Evolutionary conservation across 2,329 filamentous ascomycete species (phyloP), one percentile per base, ranked within the genome.

Genomic region (Arthroderma uncinatum): DNA sequence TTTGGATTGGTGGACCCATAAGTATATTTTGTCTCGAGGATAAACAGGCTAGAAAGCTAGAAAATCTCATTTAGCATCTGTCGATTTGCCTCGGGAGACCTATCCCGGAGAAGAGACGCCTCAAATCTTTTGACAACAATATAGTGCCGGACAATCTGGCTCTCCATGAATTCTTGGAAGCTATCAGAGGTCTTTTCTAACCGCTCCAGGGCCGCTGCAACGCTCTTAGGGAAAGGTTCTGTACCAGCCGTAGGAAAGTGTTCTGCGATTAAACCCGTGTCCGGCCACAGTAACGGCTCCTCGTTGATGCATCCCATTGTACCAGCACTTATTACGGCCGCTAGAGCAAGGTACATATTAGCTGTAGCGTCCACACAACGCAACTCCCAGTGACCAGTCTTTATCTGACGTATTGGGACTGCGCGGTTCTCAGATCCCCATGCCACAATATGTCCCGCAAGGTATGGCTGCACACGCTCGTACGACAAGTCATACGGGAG

Each of bases 311-410:
- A 36, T 9, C 55, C 44, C 12, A 36, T 52, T 25, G 47, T 19
- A 21, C 55, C 55, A 21, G 55, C 30, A 9, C 55, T 57, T 9
- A 57, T 36, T 7, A 57, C 33, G 16, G 59, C 56, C 1, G 63
- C 60, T 10, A 66, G 33, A 1, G 62, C 55, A 1, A 61, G n/a
- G 52, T 65, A 66, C 62, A 66, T 64, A 42, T 66, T 66, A 2
- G 63, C 58, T 16, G 59, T 63, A 10, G 62, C 60, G 50, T 66
- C 64, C 5, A 63, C 54, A 16, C 56, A 61, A 30, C 64, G 56
- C 2, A 65, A 30, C 42, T 64, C 64, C 64, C 64, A 66, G 36
- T 61, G 63, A 5, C 64, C 56, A 2, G 58, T 3, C n/a, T 55
- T 55, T 48, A 66, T 57, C 57, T 64, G 62, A 2, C 64, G 58